These are phyloP conservation scores for Paraphaeosphaeria minitans DNA, from an alignment of 2,329 filamentous ascomycete genomes.

Conservation along the genomic window DNA sequence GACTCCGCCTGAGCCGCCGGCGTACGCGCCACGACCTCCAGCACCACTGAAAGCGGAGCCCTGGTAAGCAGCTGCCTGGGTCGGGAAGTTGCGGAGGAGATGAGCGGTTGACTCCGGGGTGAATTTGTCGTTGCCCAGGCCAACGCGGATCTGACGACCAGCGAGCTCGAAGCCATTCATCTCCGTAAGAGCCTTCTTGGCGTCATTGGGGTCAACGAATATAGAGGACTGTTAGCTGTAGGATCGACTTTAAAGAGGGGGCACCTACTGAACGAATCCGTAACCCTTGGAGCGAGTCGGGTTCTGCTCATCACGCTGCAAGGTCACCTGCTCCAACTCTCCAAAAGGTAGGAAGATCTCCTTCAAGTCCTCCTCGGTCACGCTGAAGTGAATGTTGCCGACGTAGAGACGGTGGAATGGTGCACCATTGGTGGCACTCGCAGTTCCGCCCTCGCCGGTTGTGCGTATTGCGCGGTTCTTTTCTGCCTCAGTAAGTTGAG, in stretches of 20 bases:
- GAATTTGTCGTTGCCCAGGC: slow-evolving; percentile 99
- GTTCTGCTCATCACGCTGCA: slow-evolving; percentile 91
- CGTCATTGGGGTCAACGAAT: slow-evolving; percentile 87
- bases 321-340: slow-evolving; percentile 94
- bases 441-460: slow-evolving; percentile 63
- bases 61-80: slow-evolving; percentile 67
- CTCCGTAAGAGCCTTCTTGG: slow-evolving; percentile 93
- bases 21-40: slow-evolving; percentile 83
- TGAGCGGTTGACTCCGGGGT: slow-evolving; percentile 95
- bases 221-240: slow-evolving; percentile 58
- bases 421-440: slow-evolving; percentile 76
- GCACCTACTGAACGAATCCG: slow-evolving; percentile 94
- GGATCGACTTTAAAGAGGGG: not conserved
- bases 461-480: slow-evolving; percentile 97
- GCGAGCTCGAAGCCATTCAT: slow-evolving; percentile 99
- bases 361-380: slow-evolving; percentile 93
- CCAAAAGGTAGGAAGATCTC: slow-evolving; percentile 98
- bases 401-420: slow-evolving; percentile 98
- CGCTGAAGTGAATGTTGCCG: slow-evolving; percentile 99
- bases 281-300: slow-evolving; percentile 70
- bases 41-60: slow-evolving; percentile 90
- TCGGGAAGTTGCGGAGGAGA: slow-evolving; percentile 88
- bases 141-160: slow-evolving; percentile 95
- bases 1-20: slow-evolving; percentile 69
- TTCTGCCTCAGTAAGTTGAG: slow-evolving; percentile 96